phyloP scores from a whole-genome alignment of 78 protist genomes.

The Guillardia theta region DNA sequence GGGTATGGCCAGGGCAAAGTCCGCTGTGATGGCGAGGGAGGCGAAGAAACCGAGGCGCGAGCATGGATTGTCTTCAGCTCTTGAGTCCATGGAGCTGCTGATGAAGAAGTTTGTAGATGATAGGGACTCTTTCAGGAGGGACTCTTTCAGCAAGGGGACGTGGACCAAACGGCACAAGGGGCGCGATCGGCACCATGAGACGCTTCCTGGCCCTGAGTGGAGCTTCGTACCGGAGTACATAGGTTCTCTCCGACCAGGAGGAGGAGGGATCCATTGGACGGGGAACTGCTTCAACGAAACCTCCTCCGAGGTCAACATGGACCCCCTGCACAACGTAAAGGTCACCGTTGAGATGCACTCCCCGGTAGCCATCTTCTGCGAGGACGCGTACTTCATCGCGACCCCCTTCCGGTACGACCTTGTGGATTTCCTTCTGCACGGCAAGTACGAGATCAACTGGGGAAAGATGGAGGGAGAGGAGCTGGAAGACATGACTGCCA shows the following conservation, averaged over 20 bases:
- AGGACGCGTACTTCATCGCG: background rate
- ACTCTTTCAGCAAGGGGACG: too few species aligned
- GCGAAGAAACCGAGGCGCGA: too few species aligned
- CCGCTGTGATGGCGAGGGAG: too few species aligned
- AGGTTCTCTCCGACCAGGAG: background rate
- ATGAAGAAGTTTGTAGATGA: too few species aligned
- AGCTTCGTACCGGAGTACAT: background rate
- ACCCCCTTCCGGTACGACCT: background rate
- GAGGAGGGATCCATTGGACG: background rate
- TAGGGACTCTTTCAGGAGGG: too few species aligned
- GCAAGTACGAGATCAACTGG: background rate
- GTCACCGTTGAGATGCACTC: background rate
- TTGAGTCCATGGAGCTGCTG: too few species aligned
- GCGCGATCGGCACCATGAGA: too few species aligned
- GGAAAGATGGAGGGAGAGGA: background rate
- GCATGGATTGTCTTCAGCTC: too few species aligned
- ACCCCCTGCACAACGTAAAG: background rate
- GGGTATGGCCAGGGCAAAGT: too few species aligned
- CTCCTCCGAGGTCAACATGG: background rate
- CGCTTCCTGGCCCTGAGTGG: background rate
- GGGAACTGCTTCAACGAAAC: background rate
- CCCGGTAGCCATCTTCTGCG: background rate
- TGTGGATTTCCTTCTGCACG: background rate
- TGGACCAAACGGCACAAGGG: too few species aligned
- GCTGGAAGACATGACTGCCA: background rate